These are phyloP conservation scores for Suaeda aralocaspica DNA, from an alignment of 148 eudicot genomes.

Conservation along the genomic window DNA sequence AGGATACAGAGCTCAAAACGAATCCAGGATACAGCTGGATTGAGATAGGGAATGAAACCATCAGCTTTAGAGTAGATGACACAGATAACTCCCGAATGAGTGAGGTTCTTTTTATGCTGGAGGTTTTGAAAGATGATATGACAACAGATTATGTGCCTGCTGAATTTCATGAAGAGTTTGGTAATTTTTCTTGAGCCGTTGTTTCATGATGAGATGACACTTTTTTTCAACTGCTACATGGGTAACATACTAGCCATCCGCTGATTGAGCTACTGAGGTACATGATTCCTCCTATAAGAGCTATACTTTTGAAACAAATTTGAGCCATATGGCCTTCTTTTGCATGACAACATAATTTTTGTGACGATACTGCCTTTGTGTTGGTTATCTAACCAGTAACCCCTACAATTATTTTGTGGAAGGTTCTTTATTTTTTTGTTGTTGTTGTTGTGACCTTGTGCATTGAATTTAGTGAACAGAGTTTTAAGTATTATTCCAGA, in stretches of 20 bases:
- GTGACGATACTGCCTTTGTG: not conserved
- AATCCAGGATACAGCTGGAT: conserved; percentile 48
- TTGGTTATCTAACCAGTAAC: not conserved
- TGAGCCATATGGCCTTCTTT: not conserved
- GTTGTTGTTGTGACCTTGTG: no score
- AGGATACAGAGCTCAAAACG: conserved; percentile 30
- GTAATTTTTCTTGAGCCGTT: conserved; percentile 1
- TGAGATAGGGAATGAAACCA: conserved; percentile 32
- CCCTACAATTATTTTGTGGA: not conserved
- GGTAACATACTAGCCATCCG: not conserved
- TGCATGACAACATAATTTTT: not conserved
- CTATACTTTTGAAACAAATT: not conserved
- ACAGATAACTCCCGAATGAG: conserved; percentile 22
- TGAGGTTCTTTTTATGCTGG: conserved; percentile 31
- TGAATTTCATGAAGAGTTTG: conserved; percentile 14
- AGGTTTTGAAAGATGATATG: conserved; percentile 34
- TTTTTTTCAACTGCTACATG: conserved; percentile 5
- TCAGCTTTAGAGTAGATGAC: conserved; percentile 35
- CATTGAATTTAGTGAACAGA: no score
- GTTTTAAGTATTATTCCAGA: no score
- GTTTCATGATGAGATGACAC: not conserved
- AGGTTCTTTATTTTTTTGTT: no score
- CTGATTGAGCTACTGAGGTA: conserved; percentile 12
- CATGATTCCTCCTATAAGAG: not conserved
- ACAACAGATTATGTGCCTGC: conserved; percentile 9